Evolutionary conservation across 805 yeast genomes (phyloP), one percentile per base, ranked within the genome.

Genomic region (Candida ulmi): DNA sequence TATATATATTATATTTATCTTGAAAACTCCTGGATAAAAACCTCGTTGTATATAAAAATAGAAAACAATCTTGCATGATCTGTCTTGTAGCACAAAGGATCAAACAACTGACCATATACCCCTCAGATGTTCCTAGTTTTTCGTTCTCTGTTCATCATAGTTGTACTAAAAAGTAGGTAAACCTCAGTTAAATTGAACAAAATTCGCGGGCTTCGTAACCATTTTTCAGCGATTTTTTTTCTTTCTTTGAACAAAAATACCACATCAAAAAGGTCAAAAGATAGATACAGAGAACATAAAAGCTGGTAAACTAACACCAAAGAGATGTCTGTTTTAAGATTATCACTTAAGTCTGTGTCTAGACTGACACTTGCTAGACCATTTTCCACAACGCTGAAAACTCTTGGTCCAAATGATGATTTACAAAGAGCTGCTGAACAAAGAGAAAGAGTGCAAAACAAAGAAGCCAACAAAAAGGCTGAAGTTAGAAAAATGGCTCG

Each of bases 401-500:
- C 30, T 5, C 18, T 24, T 12, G 59, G 52, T 15, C 59, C 59
- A n/a, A 49, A 50, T 27, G 60, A 54, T 23, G 60, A 55, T 33
- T 34, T 52, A 9, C 54, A 55, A 17, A 46, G 53, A 35, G 44
- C 45, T 12, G 60, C 60, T 12, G 57, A 51, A 41, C 57, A 54
- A 33, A 51, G 57, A 46, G 57, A 55, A 38, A 46, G 57, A 42
- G 54, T 50, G 19, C 50, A 45, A 34, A 40, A 44, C 11, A 51
- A 51, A 34, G 60, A 55, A 33, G 31, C 50, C 17, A 46, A 48
- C 17, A 49, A 47, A 40, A 68, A 63, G 47, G 54, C 58, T 41
- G 68, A 63, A 46, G 36, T 63, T 15, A 62, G 66, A 47, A 60
- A 57, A 44, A 50, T 60, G 51, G 60, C 64, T 5, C 60, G 59